Evolutionary conservation across 768 basidiomycete genomes (phyloP), one percentile per base, ranked within the genome.

Genomic region (Sarcodon sp.): DNA sequence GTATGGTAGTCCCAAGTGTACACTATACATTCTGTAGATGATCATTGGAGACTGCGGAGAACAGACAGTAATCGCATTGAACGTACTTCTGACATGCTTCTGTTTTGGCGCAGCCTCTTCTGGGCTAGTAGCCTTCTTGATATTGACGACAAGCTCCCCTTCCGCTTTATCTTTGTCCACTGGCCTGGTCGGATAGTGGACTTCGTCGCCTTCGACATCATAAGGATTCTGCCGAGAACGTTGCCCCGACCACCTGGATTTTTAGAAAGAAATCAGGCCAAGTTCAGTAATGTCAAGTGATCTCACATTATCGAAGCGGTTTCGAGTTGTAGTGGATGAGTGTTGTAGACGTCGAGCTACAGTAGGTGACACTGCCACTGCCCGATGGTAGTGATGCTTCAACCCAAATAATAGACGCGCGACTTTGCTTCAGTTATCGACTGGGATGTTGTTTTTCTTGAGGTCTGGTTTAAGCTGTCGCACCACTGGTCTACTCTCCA

Each of bases 1-100:
- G 92, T 87, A 59, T 97, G 93, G 59, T 98, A 98, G 64, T 99
- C 96, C 93, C 93, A 97, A 6, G 96, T 98, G 65, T 92, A 99
- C 21, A 98, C 89, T 62, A 99, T 97, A 58, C 87, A 90, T 70
- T 97, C 94, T 98, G 63, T 8, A 7, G 33, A 34, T 18, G 10
- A 12, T 50, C 50, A 34, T 46, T 21, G 48, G 27, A 44, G 37
- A 49, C 9, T 1, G 34, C n/a, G 11, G 13, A 11, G 21, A 7
- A 35, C 4, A 0, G 31, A 46, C 16, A 45, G 38, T 27, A 27
- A 27, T 27, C 21, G 21, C 21, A 27, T 21, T 15, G 33, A n/a
- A 73, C 84, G 63, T 67, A 97, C 94, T 98, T 63, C 96, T 80
- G 57, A 99, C 96, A 61, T 99, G 96, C 62, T 99, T 99, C 75